phyloP scores from a whole-genome alignment of 306 rosid species.

The Oxytropis ochrocephala region DNA sequence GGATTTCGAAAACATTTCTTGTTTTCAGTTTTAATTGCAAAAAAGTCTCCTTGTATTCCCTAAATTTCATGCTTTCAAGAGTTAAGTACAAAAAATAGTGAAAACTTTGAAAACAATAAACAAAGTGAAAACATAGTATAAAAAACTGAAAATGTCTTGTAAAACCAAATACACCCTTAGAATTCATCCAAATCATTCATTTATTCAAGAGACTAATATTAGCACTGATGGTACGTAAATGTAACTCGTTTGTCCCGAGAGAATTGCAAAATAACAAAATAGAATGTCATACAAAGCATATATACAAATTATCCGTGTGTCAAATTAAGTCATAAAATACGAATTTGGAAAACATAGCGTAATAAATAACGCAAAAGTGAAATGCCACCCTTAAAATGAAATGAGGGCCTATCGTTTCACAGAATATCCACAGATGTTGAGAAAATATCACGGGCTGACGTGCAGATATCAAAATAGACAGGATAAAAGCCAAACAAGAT shows the following conservation, averaged over 20 bases:
- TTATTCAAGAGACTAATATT: too few relatives aligned
- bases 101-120: neutral
- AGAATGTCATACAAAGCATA: neutral
- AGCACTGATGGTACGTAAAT: too few relatives aligned
- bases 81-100: neutral
- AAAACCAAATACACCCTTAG: neutral
- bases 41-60: neutral
- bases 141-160: neutral
- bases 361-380: neutral
- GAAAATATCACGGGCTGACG: neutral
- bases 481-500: conserved; percentile 1
- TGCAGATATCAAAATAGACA: conserved; percentile 12
- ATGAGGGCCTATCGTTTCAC: neutral
- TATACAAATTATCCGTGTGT: neutral
- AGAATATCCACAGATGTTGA: neutral
- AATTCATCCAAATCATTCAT: neutral
- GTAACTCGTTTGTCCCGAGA: neutral
- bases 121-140: neutral
- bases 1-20: neutral
- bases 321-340: neutral
- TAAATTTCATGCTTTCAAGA: neutral
- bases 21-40: neutral
- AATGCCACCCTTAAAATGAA: neutral
- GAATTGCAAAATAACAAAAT: neutral
- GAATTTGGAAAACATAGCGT: neutral